Conservation (phyloP, 2,329 filamentous ascomycete species). For the Magnaporthiopsis incrustans region DNA sequence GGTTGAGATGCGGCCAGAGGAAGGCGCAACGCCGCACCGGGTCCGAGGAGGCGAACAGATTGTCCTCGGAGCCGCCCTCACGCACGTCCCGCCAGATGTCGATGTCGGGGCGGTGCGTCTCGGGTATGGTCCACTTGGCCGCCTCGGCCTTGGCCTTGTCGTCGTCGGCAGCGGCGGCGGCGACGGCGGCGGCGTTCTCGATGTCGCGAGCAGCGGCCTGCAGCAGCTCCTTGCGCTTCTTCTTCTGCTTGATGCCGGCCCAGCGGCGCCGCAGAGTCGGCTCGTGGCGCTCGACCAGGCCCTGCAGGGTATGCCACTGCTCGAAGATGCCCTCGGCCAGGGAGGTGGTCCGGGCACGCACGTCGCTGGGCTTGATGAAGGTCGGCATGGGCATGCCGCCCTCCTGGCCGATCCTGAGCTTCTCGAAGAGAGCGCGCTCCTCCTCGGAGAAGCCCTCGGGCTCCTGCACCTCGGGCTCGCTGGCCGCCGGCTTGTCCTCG, state of each 20-base stretch:
- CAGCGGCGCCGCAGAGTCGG: conserved; percentile 43
- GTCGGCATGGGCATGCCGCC: conserved; percentile 12
- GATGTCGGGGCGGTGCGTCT: conserved; percentile 11
- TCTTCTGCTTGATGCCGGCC: conserved; percentile 18
- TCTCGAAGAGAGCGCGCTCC: conserved; percentile 12
- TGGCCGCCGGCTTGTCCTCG: neutral
- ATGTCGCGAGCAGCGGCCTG: conserved; percentile 2
- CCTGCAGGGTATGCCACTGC: conserved; percentile 21
- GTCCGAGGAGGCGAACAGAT: conserved; percentile 8
- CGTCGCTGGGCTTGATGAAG: conserved; percentile 14
- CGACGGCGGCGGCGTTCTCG: neutral
- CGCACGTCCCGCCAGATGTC: conserved; percentile 10
- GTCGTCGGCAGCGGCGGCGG: neutral
- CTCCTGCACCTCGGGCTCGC: too few relatives aligned
- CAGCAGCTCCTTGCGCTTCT: conserved; percentile 10
- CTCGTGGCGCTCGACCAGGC: conserved; percentile 42
- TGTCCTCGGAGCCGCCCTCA: conserved; percentile 8
- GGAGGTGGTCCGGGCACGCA: conserved; percentile 5
- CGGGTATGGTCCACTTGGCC: conserved; percentile 8
- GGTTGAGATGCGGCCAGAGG: conserved; percentile 13
- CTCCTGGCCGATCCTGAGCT: conserved; percentile 13
- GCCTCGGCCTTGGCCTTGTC: neutral
- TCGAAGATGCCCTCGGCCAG: conserved; percentile 11
- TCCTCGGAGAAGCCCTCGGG: conserved; percentile 12
- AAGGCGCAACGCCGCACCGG: conserved; percentile 11